Percentiles rank a stretch among this genome's conserved stretches.
Evolutionary conservation across 163 green algal species (phyloP).

Genomic region (Dunaliella salina): DNA sequence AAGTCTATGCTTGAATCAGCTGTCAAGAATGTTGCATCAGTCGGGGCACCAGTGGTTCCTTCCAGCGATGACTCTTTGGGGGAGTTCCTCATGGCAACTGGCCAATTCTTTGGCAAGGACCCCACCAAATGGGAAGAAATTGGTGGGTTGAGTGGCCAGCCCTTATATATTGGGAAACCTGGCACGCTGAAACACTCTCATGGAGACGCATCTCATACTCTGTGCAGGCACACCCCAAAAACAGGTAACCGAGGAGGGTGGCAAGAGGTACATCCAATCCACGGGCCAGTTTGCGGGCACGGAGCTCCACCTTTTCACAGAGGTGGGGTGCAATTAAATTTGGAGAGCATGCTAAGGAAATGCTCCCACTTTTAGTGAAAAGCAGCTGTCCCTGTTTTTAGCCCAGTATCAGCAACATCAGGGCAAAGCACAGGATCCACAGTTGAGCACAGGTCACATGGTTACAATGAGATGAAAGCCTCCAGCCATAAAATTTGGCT

Average conservation of each 20-base stretch:
- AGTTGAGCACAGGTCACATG: too few species aligned
- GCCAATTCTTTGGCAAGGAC: conserved; percentile 67
- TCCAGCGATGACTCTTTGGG: conserved; percentile 51
- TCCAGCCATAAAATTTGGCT: too few species aligned
- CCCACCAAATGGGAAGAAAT: conserved; percentile 58
- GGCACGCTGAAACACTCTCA: too few species aligned
- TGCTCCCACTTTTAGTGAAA: too few species aligned
- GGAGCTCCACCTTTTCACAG: conserved; percentile 53
- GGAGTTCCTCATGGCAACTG: conserved; percentile 46
- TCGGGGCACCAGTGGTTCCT: conserved; percentile 34
- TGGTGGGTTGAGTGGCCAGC: conserved; percentile 22
- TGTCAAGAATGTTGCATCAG: conserved; percentile 40
- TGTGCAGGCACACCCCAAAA: not conserved
- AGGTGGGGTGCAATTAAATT: not conserved
- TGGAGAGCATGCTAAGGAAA: too few species aligned
- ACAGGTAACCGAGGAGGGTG: conserved; percentile 25
- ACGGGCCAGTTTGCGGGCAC: conserved; percentile 57
- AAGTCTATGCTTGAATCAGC: conserved; percentile 44
- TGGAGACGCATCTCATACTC: too few species aligned
- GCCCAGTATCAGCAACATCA: too few species aligned
- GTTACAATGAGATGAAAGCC: too few species aligned
- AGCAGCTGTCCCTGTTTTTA: too few species aligned
- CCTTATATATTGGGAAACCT: too few species aligned
- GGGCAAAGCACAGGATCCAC: too few species aligned
- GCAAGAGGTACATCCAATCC: conserved; percentile 44